Evolutionary conservation across 148 eudicot genomes (phyloP), one percentile per base, ranked within the genome.

Genomic region (Vaccinium darrowii): DNA sequence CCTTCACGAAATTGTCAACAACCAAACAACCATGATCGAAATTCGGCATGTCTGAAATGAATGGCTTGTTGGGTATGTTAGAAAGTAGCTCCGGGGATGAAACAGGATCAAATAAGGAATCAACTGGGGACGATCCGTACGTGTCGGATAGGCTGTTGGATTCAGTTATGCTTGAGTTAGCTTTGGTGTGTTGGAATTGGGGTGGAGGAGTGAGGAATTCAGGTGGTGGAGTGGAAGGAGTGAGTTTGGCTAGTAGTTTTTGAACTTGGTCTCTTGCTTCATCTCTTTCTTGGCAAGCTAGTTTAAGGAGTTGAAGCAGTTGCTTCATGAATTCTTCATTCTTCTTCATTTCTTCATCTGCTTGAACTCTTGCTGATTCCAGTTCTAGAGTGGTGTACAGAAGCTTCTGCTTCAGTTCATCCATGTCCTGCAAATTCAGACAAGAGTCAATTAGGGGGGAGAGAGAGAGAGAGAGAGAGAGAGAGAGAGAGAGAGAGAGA

Each of bases 321-420:
- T 90, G 89, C 49, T 86, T 88, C 80, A 89, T 77, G 10, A 76
- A 54, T 12, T 93, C 92, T 56, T 84, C 84, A 81, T 73, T 84
- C 85, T 89, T 91, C 58, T 57, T 87, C 75, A 82, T 87, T 56
- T 89, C 92, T 57, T 91, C 91, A 47, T 85, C 82, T 79, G 90
- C 90, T 85, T 90, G 84, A 21, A 72, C 60, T 83, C 77, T 90
- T 7, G 89, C 84, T 6, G 89, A 57, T 82, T 93, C 92, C 27
- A 95, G 75, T 82, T 93, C 94, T 85, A 90, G 84, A 56, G 89
- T 92, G 73, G 88, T 87, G 87, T 79, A 89, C 11, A 88, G 60
- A 23, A 95, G 89, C 91, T 87, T 93, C 81, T 93, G 89, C 79
- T 88, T 92, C 78, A 95, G 76, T 27, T 91, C 97, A 71, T 91